A percentile compares a stretch with the other conserved stretches of the same genome.
Evolutionary conservation across 2,329 filamentous ascomycete genomes (phyloP).

Genomic region (Fusarium acutatum): DNA sequence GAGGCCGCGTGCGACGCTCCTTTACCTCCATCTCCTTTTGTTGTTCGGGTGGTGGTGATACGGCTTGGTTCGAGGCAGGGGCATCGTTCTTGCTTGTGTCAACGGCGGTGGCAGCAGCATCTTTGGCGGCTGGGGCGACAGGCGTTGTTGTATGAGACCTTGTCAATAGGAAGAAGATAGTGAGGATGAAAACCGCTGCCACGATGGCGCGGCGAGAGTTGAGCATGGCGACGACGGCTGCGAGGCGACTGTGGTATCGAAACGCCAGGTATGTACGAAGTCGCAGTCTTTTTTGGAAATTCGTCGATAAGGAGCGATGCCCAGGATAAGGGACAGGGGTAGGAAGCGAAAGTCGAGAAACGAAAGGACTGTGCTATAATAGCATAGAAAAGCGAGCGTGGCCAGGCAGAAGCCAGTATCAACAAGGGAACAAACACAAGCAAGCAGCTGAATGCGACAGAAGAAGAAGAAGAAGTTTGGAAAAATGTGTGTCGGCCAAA

Average conservation of each 20-base stretch:
- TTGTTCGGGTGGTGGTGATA: conserved; percentile 22
- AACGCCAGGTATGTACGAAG: conserved; percentile 13
- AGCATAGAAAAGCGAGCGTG: conserved; percentile 35
- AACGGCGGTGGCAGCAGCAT: conserved; percentile 23
- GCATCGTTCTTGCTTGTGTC: conserved; percentile 31
- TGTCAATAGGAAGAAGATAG: conserved; percentile 74
- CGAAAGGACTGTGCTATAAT: conserved; percentile 27
- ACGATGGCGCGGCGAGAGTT: conserved; percentile 80
- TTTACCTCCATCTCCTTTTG: conserved; percentile 32
- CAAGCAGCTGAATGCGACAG: conserved; percentile 23
- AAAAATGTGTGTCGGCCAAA: conserved; percentile 13
- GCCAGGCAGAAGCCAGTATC: conserved; percentile 16
- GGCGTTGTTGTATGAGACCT: conserved; percentile 59
- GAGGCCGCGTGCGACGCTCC: conserved; percentile 45
- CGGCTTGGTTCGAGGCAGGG: conserved; percentile 32
- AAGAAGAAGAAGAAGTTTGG: conserved; percentile 3
- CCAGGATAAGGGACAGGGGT: conserved; percentile 29
- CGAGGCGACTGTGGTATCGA: conserved; percentile 16
- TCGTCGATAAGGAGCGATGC: conserved; percentile 32
- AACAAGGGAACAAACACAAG: conserved; percentile 16
- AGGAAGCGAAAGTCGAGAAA: conserved; percentile 22
- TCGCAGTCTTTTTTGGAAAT: conserved; percentile 24
- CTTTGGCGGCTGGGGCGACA: conserved; percentile 27
- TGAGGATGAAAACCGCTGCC: conserved; percentile 73
- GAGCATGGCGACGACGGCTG: conserved; percentile 69